Conservation (phyloP, 306 rosid genomes). For the Carpinus fangiana region DNA sequence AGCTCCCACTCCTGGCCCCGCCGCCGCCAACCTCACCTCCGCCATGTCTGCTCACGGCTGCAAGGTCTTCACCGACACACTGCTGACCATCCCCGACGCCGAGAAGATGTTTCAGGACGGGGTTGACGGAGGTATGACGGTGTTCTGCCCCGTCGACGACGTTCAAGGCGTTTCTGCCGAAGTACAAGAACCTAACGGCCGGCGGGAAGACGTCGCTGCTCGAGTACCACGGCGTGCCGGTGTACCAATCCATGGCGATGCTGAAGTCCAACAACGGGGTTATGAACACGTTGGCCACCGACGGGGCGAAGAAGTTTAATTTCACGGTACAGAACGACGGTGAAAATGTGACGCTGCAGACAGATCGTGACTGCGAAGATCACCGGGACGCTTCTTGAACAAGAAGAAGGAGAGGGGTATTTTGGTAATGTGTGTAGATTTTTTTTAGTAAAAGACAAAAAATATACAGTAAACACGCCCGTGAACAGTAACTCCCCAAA, state of each 20-base stretch:
- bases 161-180: slow-evolving; percentile 57
- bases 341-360: slow-evolving; percentile 56
- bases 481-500: too few species aligned
- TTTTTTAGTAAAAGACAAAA: too few species aligned
- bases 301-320: slow-evolving; percentile 65
- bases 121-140: slow-evolving; percentile 60
- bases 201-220: slow-evolving; percentile 60
- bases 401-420: too few species aligned
- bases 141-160: slow-evolving; percentile 76
- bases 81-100: slow-evolving; percentile 40
- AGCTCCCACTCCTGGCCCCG: slow-evolving; percentile 72
- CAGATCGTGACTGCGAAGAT: slow-evolving; percentile 61
- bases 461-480: too few species aligned
- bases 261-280: slow-evolving; percentile 69
- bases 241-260: slow-evolving; percentile 54
- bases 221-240: slow-evolving; percentile 67
- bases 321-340: slow-evolving; percentile 87
- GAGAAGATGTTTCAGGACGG: slow-evolving; percentile 38
- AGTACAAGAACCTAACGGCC: slow-evolving; percentile 64
- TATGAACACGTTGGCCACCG: slow-evolving; percentile 77
- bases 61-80: slow-evolving; percentile 63
- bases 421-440: too few species aligned
- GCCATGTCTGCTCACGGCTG: slow-evolving; percentile 78
- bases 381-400: slow-evolving; percentile 64
- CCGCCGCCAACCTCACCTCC: slow-evolving; percentile 53